Evolutionary conservation across 371 early-diverging fungal species (phyloP), one percentile per base, ranked within the genome.

Genomic region (Mortierella sp.): DNA sequence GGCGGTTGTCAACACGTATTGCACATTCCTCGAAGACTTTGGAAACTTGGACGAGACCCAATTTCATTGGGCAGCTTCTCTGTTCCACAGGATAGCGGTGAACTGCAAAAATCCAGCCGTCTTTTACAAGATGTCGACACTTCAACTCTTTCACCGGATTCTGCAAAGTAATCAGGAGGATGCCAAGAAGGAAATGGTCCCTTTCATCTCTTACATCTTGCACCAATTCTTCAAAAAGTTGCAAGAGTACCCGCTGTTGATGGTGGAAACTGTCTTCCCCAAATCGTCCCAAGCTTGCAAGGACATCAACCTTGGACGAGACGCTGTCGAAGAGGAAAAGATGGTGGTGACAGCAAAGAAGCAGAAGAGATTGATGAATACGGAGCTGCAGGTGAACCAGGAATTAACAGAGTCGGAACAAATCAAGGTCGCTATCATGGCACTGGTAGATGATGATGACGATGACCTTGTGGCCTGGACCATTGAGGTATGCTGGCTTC

Each of bases 1-100:
- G 41, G 66, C 67, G 24, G 82, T 88, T 1, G 69, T 92, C 5
- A 50, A 51, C 13, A 85, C 86, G 1, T 91, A 91, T 60, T 84
- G 82, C 54, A 49, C 70, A 0, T 74, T 88, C 21, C 74, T 92
- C 16, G 82, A 85, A 45, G 60, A 77, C 22, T 89, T 81, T 59
- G 63, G 60, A 2, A 73, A 71, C 1, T 54, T 91, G 31, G 71
- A 85, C 21, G 83, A 83, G 7, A 78, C 81, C 12, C 78, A 80
- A 34, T 54, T 91, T 7, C 81, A 82, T 41, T 83, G 81, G 48
- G 83, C 87, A 2, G 82, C 88, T 1, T 81, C 74, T 9, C 79
- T 91, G 79, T 84, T 92, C 46, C 89, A 92, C 62, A 82, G 93
- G 12, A 81, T 91, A 13, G 88, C 88, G 63, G 88, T 92, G 21